phyloP scores from a whole-genome alignment of 2,329 filamentous ascomycete species.

The Tothia fuscella region DNA sequence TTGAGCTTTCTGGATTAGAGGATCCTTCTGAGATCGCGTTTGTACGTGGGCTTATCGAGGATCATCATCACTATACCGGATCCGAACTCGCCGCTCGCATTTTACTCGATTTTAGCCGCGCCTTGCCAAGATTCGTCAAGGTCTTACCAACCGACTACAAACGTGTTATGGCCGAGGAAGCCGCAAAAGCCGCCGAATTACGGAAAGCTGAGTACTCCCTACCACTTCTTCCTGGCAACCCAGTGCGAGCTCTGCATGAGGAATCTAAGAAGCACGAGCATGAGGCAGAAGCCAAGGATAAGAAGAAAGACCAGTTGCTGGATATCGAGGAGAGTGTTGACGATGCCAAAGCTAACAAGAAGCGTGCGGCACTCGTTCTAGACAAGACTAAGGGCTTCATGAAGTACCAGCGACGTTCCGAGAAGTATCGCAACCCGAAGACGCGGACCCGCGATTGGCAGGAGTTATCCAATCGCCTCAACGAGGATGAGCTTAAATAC shows the following conservation, averaged over 20 bases:
- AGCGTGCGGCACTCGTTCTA: constrained; percentile 79
- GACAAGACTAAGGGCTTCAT: constrained; percentile 97
- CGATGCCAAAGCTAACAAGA: constrained; percentile 76
- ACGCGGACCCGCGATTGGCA: constrained; percentile 87
- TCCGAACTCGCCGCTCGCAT: constrained; percentile 90
- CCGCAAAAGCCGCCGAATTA: constrained; percentile 69
- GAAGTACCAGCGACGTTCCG: constrained; percentile 84
- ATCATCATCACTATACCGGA: constrained; percentile 95
- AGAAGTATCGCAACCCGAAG: constrained; percentile 82
- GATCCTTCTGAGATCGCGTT: constrained; percentile 84
- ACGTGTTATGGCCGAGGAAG: constrained; percentile 76
- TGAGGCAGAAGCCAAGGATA: constrained; percentile 48
- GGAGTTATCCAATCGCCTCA: constrained; percentile 75
- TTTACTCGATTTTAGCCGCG: constrained; percentile 87
- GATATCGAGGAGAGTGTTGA: constrained; percentile 89
- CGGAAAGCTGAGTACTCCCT: constrained; percentile 77
- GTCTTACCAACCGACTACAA: constrained; percentile 94
- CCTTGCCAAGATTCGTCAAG: constrained; percentile 83
- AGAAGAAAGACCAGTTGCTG: constrained; percentile 55
- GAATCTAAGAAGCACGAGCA: constrained; percentile 42
- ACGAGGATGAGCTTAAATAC: constrained; percentile 92
- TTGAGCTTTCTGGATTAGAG: constrained; percentile 73
- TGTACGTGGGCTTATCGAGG: constrained; percentile 82
- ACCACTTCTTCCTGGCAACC: constrained; percentile 59
- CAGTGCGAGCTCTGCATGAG: constrained; percentile 41